These are phyloP conservation scores for Ustilago esculenta DNA, from an alignment of 1,284 basidiomycete genomes.

Conservation along the genomic window DNA sequence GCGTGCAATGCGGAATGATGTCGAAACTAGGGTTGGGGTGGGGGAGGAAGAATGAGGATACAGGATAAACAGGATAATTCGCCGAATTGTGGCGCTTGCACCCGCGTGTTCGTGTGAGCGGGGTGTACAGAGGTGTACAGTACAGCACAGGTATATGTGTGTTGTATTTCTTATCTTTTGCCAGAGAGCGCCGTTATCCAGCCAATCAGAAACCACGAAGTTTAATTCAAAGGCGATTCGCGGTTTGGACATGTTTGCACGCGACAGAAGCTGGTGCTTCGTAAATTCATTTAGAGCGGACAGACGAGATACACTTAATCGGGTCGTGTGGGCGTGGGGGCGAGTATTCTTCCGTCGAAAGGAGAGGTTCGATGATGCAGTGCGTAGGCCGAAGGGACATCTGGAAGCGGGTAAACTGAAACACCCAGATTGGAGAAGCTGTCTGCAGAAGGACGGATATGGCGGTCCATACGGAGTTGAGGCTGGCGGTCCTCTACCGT, in stretches of 20 bases:
- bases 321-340: too few species aligned
- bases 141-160: neutral
- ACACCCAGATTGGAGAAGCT: too few species aligned
- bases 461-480: neutral
- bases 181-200: conserved; percentile 7
- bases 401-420: too few species aligned
- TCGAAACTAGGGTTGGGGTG: neutral
- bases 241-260: too few species aligned
- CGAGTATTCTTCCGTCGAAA: too few species aligned
- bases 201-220: conserved; percentile 21
- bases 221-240: too few species aligned
- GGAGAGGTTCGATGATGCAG: too few species aligned
- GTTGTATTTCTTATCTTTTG: conserved; percentile 4
- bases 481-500: too few species aligned
- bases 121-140: neutral
- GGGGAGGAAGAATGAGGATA: neutral
- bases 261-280: too few species aligned
- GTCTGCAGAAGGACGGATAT: conserved; percentile 9
- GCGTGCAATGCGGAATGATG: neutral
- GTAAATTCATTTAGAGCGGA: too few species aligned
- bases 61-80: neutral
- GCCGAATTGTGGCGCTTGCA: conserved; percentile 1
- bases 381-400: too few species aligned
- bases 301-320: too few species aligned
- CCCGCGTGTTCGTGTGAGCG: conserved; percentile 2